Conservation (phyloP, 495 filamentous ascomycete species). For the Neurospora cerealis region DNA sequence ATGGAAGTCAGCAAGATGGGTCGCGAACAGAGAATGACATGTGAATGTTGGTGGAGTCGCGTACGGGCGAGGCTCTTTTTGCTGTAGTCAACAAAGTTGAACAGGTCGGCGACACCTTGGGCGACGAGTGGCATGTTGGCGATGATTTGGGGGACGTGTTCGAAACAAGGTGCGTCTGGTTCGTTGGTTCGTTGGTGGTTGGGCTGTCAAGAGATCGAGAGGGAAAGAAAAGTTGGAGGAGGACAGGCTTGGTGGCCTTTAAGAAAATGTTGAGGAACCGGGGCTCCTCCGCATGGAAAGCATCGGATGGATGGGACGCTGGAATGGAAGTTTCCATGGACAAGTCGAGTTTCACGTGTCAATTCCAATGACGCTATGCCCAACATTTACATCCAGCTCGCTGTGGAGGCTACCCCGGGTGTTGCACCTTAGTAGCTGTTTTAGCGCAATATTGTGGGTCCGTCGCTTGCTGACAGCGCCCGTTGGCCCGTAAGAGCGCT, state of each 20-base stretch:
- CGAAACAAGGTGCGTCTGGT: background rate
- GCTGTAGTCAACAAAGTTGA: slow-evolving; percentile 49
- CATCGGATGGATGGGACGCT: background rate
- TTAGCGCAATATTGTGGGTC: background rate
- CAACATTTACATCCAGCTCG: background rate
- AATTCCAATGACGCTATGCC: background rate
- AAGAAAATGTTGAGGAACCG: background rate
- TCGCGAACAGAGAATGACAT: background rate
- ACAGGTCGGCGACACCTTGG: slow-evolving; percentile 20
- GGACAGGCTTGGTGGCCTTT: background rate
- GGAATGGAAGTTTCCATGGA: background rate
- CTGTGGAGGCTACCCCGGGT: background rate
- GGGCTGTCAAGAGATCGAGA: background rate
- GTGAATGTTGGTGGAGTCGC: slow-evolving; percentile 3
- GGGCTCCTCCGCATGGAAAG: background rate
- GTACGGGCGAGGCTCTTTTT: slow-evolving; percentile 55
- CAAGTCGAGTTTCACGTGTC: background rate
- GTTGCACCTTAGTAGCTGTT: background rate
- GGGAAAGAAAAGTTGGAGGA: background rate
- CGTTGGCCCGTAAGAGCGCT: background rate
- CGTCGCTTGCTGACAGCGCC: background rate
- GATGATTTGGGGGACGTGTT: background rate
- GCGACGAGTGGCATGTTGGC: background rate
- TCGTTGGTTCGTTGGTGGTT: background rate
- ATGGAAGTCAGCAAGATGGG: slow-evolving; percentile 3